Conservation (phyloP, 148 eudicot genomes). For the Linanthus parryae region DNA sequence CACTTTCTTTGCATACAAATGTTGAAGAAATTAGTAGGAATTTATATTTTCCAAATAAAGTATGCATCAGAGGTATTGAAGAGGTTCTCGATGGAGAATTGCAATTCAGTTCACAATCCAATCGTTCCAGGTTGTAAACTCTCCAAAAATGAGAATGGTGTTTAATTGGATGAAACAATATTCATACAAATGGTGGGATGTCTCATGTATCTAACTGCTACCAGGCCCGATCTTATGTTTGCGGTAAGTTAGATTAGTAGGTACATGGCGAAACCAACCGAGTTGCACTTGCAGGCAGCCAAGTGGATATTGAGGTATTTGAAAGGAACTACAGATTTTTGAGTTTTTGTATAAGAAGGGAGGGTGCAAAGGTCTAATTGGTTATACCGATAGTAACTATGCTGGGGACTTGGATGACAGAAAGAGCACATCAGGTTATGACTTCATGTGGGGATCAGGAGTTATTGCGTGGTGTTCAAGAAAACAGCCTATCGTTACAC, state of each 20-base stretch:
- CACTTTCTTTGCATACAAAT: background rate
- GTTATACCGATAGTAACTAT: slow-evolving; percentile 6
- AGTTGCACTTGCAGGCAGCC: background rate
- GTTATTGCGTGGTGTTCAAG: background rate
- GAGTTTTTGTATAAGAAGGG: background rate
- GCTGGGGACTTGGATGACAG: slow-evolving; percentile 1
- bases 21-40: background rate
- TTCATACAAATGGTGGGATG: no score
- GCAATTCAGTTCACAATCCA: background rate
- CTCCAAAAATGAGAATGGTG: background rate
- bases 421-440: background rate
- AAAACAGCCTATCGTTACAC: no score
- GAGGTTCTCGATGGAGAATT: background rate
- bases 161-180: no score
- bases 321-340: slow-evolving; percentile 2
- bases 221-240: background rate
- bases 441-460: background rate
- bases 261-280: background rate
- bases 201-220: no score
- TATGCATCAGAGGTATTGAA: background rate
- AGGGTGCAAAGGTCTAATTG: background rate
- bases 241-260: background rate
- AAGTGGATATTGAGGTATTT: slow-evolving; percentile 1
- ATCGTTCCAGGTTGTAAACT: background rate
- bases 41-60: background rate